Conservation (phyloP, 345 rosid genomes). For the Boechera divaricarpa region DNA sequence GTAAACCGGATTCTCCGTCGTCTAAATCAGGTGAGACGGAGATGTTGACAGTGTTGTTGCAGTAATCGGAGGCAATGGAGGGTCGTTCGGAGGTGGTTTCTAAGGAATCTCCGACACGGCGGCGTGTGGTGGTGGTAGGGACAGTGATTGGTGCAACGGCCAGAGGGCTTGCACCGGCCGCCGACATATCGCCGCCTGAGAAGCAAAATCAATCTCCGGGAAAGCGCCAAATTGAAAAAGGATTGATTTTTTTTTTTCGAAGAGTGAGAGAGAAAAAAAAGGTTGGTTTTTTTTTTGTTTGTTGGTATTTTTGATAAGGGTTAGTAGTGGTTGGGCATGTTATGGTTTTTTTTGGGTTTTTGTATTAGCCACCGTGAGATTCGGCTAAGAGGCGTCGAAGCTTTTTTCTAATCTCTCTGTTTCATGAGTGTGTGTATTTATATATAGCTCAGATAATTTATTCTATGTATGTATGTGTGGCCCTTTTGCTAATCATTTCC, state of each 20-base stretch:
- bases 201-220: conserved; percentile 18
- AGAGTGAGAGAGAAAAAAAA: neutral
- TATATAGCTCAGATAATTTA: neutral
- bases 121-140: conserved; percentile 65
- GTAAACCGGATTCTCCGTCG: conserved; percentile 23
- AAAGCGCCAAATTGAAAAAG: conserved; percentile 32
- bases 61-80: conserved; percentile 45
- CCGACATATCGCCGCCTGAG: conserved; percentile 55
- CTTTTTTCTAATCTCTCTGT: conserved; percentile 20
- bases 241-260: conserved; percentile 12
- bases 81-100: conserved; percentile 48
- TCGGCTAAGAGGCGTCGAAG: conserved; percentile 47
- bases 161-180: conserved; percentile 57
- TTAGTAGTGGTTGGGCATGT: conserved; percentile 44
- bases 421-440: neutral
- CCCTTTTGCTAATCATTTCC: conserved; percentile 21
- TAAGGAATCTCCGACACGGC: conserved; percentile 63
- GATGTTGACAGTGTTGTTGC: conserved; percentile 36
- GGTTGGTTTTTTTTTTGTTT: neutral
- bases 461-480: conserved; percentile 15
- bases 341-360: conserved; percentile 5
- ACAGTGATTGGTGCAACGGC: conserved; percentile 56
- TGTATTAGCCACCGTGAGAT: conserved; percentile 41
- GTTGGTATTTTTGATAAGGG: conserved; percentile 1
- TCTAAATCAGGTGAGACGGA: conserved; percentile 39